Base-by-base conservation (phyloP, 2,329 filamentous ascomycete species). In the Penicillium sp. region DNA sequence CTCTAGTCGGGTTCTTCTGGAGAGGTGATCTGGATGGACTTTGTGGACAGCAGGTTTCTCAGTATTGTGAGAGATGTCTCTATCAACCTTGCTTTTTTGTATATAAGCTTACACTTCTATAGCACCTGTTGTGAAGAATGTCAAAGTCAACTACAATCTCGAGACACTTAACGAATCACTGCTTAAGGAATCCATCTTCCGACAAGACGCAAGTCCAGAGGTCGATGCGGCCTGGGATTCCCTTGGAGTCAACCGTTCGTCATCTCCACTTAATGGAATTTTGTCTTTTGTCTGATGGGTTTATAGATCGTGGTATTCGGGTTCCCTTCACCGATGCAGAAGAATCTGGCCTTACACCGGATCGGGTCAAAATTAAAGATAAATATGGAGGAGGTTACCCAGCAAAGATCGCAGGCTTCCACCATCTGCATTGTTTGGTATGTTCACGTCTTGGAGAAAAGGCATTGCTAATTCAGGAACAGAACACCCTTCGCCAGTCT, bases 401-500 rank as follows among this genome's bases (percentile, higher is more conserved):
- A 2, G 71, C 67, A 3, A 67, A 73, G 31, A 56, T 71, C 1
- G 65, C 70, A 28, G 70, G 68, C 0, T 55, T 73, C 6, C 71
- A 72, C 37, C 70, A 73, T 50, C 48, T 74, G 6, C 69, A 87
- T 65, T 87, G 85, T 58, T 62, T 87, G 63, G 81, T 83, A 69
- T 56, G 58, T 39, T 7, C 7, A 28, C 2, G 2, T 26, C 8
- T 16, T 10, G 3, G 21, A 21, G 6, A 7, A 28, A 28, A 14
- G 2, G 14, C 9, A 19, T 40, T 7, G 14, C 5, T 34, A 26
- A 45, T 13, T 10, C 14, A 9, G 1, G 13, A 14, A 8, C n/a
- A 80, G 82, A 84, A 87, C 52, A 75, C 87, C 5, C 64, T 87
- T 6, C 80, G 85, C 1, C 81, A 87, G 63, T 72, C 80, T 0